phyloP scores from a whole-genome alignment of 2,329 filamentous ascomycete species.

The Fusarium aywerte region DNA sequence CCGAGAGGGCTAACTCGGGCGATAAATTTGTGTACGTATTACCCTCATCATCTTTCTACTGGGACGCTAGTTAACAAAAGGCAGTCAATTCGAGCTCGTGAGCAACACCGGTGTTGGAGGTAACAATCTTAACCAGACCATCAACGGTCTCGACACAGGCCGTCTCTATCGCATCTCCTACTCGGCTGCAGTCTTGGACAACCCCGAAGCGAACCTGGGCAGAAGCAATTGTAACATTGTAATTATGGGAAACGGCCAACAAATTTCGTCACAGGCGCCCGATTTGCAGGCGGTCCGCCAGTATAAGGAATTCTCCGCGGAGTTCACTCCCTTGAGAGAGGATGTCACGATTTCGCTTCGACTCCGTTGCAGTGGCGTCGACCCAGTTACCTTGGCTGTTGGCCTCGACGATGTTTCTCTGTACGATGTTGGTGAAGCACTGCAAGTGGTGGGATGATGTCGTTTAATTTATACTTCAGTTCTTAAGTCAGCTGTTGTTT shows the following conservation, averaged over 20 bases:
- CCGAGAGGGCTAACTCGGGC: not conserved
- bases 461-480: not conserved
- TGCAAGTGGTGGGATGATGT: fast-evolving
- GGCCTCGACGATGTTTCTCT: constrained; percentile 3
- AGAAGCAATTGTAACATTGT: not conserved
- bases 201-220: not conserved
- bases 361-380: not conserved
- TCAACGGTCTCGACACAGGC: not conserved
- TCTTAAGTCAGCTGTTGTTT: fast-evolving
- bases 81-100: not conserved
- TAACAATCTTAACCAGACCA: constrained; percentile 2
- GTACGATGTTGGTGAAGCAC: not conserved
- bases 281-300: fast-evolving
- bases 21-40: not conserved
- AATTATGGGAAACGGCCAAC: fast-evolving
- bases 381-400: not conserved
- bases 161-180: not conserved
- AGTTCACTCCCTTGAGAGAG: not conserved
- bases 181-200: not conserved
- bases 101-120: not conserved
- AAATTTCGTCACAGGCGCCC: not conserved
- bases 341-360: not conserved
- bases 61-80: not conserved
- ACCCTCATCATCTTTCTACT: fast-evolving
- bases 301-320: fast-evolving